A percentile compares a stretch with the other conserved stretches of the same genome.
phyloP scores from a whole-genome alignment of 2,329 filamentous ascomycete genomes.

The Alternaria arborescens region DNA sequence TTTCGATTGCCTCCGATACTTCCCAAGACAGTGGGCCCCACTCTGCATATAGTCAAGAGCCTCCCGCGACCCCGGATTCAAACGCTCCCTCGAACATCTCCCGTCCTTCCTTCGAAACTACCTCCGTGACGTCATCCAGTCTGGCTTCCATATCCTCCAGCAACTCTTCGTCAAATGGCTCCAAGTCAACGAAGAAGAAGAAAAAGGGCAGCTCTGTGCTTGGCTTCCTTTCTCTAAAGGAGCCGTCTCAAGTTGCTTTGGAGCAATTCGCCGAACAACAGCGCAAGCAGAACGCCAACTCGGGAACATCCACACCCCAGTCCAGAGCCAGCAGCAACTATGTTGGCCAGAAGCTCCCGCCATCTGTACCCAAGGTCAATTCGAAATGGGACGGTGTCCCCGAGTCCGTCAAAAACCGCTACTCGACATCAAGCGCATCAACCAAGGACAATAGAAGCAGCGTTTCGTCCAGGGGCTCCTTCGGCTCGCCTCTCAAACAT shows the following conservation, averaged over 20 bases:
- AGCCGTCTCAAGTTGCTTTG: conserved; percentile 58
- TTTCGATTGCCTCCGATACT: conserved; percentile 21
- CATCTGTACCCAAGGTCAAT: conserved; percentile 61
- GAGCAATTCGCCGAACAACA: conserved; percentile 57
- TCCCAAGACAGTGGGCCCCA: conserved; percentile 14
- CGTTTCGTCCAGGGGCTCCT: conserved; percentile 25
- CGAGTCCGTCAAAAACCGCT: conserved; percentile 46
- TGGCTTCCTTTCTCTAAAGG: conserved; percentile 59
- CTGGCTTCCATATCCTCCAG: conserved; percentile 44
- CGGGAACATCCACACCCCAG: conserved; percentile 28
- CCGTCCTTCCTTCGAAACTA: conserved; percentile 29
- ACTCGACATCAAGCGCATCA: conserved; percentile 19
- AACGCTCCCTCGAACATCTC: conserved; percentile 14
- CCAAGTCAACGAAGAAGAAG: conserved; percentile 41
- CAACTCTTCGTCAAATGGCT: conserved; percentile 37
- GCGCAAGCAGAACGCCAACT: conserved; percentile 49
- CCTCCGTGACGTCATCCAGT: conserved; percentile 39
- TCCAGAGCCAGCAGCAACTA: conserved; percentile 30
- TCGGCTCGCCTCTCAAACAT: conserved; percentile 17
- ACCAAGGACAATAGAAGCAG: conserved; percentile 31
- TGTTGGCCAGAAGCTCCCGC: conserved; percentile 56
- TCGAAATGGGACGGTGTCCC: conserved; percentile 64
- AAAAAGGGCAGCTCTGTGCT: conserved; percentile 51
- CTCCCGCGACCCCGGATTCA: conserved; percentile 18
- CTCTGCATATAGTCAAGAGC: conserved; percentile 15